Conservation (phyloP, 345 rosid species). For the Brassica juncea region DNA sequence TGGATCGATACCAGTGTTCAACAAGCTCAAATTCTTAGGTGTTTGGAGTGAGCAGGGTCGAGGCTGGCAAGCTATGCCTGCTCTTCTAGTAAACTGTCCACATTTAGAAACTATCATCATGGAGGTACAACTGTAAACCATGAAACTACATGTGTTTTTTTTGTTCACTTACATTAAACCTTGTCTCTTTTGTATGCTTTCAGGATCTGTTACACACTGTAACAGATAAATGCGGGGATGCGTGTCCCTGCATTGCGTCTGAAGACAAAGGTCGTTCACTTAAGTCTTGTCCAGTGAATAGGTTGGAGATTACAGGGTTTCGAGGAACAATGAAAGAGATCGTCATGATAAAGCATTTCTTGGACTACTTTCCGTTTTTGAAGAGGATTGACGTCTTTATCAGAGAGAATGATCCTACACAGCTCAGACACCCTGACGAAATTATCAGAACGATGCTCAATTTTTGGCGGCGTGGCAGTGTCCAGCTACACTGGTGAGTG, state of each 20-base stretch:
- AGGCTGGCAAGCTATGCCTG: slow-evolving; percentile 3
- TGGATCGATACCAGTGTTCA: slow-evolving; percentile 13
- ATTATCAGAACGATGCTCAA: background rate
- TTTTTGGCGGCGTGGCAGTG: background rate
- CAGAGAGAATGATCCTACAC: background rate
- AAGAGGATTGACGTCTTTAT: background rate
- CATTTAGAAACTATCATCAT: background rate
- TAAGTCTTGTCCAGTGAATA: background rate
- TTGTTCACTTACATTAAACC: no score
- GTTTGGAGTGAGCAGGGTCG: background rate
- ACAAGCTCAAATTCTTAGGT: background rate
- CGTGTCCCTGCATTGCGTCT: background rate
- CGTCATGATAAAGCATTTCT: background rate
- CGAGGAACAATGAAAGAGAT: background rate
- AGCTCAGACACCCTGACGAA: background rate
- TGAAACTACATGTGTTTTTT: no score
- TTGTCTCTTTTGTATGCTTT: no score
- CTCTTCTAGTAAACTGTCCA: background rate
- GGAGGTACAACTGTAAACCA: background rate
- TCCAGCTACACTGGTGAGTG: background rate
- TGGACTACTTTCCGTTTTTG: background rate
- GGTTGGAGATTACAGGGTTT: background rate
- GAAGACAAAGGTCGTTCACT: background rate
- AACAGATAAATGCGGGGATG: background rate
- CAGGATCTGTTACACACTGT: background rate